Base-by-base conservation (phyloP, 2,329 filamentous ascomycete species). In the Penicillium oxalicum region DNA sequence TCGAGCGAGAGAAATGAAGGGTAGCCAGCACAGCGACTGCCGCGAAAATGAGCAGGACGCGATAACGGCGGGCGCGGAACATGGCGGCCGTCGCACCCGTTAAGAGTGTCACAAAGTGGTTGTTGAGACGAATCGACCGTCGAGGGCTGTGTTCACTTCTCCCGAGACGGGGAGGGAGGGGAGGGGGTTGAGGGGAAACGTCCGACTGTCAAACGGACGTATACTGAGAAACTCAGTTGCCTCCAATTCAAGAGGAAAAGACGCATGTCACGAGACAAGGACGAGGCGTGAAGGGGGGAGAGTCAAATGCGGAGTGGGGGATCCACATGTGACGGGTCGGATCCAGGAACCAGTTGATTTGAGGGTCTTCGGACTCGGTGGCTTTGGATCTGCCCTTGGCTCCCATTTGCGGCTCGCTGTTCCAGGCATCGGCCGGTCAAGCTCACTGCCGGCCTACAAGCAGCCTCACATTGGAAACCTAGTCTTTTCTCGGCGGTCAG, bases 1-100 rank as follows among this genome's bases (percentile, higher is more conserved):
- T 69, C 50, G 75, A 71, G 42, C 68, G 67, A 32, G 70, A 65
- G 54, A 81, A 79, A 55, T 77, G 76, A 58, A 81, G 73, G 45
- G 82, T 63, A 3, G 73, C 61, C 36, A 75, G 60, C 35, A 73
- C 55, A 13, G 70, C 62, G 47, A 74, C 61, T 46, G 70, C 61
- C 29, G 73, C 71, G 48, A 76, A 72, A 34, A 73, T 55, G 45
- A 77, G 53, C 47, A 74, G 72, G 32, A 72, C 58, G 48, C 74
- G 70, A 57, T 77, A 77, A 55, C 74, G 71, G 45, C 74, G 74
- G 51, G 74, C 58, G 46, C 73, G 73, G 58, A 75, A 63, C 74
- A 77, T 77, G 48, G 45, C 63, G 59, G 44, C 51, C 29, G 50
- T 48, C 40, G 44, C 52, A 50, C 49, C 44, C 40, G 18, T 46